phyloP scores from a whole-genome alignment of 108 stramenopile genomes.

The Nitzschia sp. region DNA sequence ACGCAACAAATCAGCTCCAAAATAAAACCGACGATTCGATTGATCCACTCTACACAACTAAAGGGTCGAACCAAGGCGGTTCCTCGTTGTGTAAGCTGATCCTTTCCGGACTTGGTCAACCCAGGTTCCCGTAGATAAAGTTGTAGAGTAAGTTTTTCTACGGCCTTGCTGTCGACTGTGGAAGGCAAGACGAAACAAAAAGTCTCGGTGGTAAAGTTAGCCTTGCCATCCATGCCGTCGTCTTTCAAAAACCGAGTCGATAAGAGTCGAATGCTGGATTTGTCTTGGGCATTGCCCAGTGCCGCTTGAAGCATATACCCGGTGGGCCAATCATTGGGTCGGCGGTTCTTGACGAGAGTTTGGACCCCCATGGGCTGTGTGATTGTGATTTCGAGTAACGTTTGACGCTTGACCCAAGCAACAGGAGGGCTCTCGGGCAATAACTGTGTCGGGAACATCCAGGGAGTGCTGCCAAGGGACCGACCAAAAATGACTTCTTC shows the following conservation, averaged over 20 bases:
- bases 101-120: neutral
- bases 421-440: constrained; percentile 19
- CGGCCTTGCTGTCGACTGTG: neutral
- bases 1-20: constrained; percentile 1
- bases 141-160: neutral
- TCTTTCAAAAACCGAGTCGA: neutral
- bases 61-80: neutral
- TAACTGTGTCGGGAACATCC: constrained; percentile 51
- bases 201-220: neutral
- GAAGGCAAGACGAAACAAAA: constrained; percentile 1
- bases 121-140: constrained; percentile 7
- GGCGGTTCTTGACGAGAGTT: neutral
- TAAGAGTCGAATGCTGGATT: constrained; percentile 3
- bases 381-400: neutral
- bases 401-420: constrained; percentile 16
- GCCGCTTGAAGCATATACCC: neutral
- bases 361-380: neutral
- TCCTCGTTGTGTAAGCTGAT: neutral
- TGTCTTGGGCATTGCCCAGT: neutral
- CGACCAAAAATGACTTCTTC: constrained; percentile 50
- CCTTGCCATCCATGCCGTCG: neutral
- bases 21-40: neutral
- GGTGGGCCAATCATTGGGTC: neutral
- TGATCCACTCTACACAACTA: neutral
- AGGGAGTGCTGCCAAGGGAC: constrained; percentile 50